Base-by-base conservation (phyloP, 2,329 filamentous ascomycete genomes). In the Emergomyces orientalis region DNA sequence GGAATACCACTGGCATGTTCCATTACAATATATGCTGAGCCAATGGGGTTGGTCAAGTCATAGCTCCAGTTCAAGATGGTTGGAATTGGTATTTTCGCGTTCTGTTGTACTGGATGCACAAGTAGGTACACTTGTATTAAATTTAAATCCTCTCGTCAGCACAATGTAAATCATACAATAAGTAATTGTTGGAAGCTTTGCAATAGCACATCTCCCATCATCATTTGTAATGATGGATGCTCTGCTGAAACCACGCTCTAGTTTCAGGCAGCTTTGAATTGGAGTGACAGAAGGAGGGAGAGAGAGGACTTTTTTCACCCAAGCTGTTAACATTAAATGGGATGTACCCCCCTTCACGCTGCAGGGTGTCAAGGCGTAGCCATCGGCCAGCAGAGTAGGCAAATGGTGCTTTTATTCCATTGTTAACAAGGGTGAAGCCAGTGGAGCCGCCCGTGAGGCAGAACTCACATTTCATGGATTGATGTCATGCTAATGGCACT, bases 221-320 rank as follows among this genome's bases (percentile, higher is more conserved):
- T 80, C 68, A 49, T 76, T 71, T 22, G 69, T 70, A 61, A 80
- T 75, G 43, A 79, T 70, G 59, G 81, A 79, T 32, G 75, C 75
- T 66, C 76, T 69, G 62, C 79, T 80, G 64, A 75, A 80, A 1
- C 74, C 73, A 5, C 78, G 76, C 70, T 81, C 78, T 58, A 73
- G 71, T 68, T 81, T 80, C 59, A 74, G 69, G 63, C 69, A 79
- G 19, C 62, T 68, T 61, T 63, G 63, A 49, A 80, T 71, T 11
- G 65, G 66, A 14, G 43, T 69, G 47, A 76, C 75, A 49, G 69
- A 72, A 45, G 74, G 74, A 64, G 71, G 76, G 43, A 76, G 65
- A 54, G 72, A 69, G 41, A 79, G 63, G 14, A 75, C 71, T 60
- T 66, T 74, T 49, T 7, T 69, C 63, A 66, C 74, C 74, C 47